Evolutionary conservation across 192 early-diverging fungal genomes (phyloP), one percentile per base, ranked within the genome.

Genomic region (Coemansia sp.): DNA sequence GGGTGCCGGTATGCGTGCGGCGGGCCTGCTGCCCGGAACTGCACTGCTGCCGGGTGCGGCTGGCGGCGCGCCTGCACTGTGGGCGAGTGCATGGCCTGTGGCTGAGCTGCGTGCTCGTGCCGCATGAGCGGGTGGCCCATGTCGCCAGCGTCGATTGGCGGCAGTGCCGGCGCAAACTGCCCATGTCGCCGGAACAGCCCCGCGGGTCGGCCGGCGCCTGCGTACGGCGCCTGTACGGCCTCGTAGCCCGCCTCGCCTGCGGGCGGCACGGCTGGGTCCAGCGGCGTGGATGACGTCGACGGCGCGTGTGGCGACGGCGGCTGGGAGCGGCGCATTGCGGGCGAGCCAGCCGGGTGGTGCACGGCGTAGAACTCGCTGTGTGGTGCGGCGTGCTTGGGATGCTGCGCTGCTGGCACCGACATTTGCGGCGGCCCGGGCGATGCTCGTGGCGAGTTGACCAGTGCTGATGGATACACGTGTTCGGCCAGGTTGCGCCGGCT

Each of bases 271-370:
- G 49, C 15, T 15, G 42, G 18, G n/a, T 56, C 52, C 56, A 66
- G 50, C 38, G 58, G 46, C n/a, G 59, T 49, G 17, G 65, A 59
- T 43, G 65, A 40, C 15, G 58, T 38, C 7, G 58, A 61, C 39
- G 59, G 41, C 17, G 65, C 58, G 16, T 46, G 56, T 11, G 23
- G 52, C 32, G 63, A 65, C 3, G 63, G 37, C 14, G 51, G 20
- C 23, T 53, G 39, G 10, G 56, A 16, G 14, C 41, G 51, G 15
- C 36, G 47, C 63, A 66, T 58, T 12, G 60, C 34, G 14, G 51
- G 46, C 36, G 40, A 38, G 12, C 31, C 40, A 30, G 52, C 14
- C 26, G 52, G 58, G 8, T 53, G 61, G 9, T 56, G 61, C 37
- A 50, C 20, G 21, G 32, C 45, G 61, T 63, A 63, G 39, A 49